Evolutionary conservation across 2,329 filamentous ascomycete genomes (phyloP), one percentile per base, ranked within the genome.

Genomic region (Aspergillus aculeatus): DNA sequence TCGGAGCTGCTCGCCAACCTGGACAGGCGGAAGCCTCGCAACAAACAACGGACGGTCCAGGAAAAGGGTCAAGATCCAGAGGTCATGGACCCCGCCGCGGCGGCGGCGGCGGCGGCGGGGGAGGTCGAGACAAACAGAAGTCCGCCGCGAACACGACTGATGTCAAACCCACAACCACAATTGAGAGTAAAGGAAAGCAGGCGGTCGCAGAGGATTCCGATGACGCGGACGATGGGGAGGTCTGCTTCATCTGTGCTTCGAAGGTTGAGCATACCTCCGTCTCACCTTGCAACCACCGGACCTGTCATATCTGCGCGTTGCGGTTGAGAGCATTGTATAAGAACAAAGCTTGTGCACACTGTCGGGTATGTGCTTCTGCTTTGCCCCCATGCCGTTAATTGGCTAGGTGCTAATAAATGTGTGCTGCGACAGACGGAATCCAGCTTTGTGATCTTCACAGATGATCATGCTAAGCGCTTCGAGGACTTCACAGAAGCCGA

Each of bases 181-280:
- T 68, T 56, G 73, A 74, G 49, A 60, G 54, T 52, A 65, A 66
- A 52, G 64, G 58, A 57, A 73, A 75, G 69, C 70, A 68, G 54
- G 66, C 70, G 35, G 58, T 66, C 26, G 56, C 54, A 32, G 64
- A 66, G 16, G 69, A 68, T 38, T 68, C 70, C 14, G 74, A 77
- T 3, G 84, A 84, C 51, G 84, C 83, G 24, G 80, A 81, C 31
- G 89, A 92, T 58, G 88, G 83, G 26, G 92, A 97, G 63, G 85
- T 97, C 62, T 99, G 95, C 84, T 98, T 98, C 78, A 99, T 99
- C 71, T 99, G 95, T 77, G 94, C 95, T 58, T 96, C 93, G 65
- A 86, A 89, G 2, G 89, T 99, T 51, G 86, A 90, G 52, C 92
- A 98, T 79, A 88, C 91, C 68, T 90, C 93, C 10, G 87, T 99